Percentiles rank a stretch among this genome's conserved stretches.
Evolutionary conservation across 2,329 filamentous ascomycete species (phyloP).

Genomic region (Periconia sp.): DNA sequence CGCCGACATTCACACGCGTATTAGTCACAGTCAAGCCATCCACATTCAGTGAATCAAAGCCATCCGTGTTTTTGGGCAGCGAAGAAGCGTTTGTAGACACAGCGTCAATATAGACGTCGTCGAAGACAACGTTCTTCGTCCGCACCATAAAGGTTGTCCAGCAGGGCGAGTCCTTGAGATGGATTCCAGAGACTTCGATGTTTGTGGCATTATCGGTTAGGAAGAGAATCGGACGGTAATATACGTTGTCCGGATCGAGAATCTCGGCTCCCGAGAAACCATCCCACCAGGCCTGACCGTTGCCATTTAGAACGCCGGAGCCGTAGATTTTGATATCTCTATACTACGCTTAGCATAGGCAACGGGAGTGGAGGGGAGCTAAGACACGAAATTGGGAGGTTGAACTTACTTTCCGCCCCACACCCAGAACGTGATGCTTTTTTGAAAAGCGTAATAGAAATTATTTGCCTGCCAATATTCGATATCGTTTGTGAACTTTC

Average conservation of each 20-base stretch:
- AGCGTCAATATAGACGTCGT: conserved; percentile 61
- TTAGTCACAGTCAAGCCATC: conserved; percentile 55
- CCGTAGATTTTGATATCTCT: conserved; percentile 65
- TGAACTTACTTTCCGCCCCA: conserved; percentile 63
- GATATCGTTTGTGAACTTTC: conserved; percentile 54
- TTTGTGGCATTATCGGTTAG: conserved; percentile 67
- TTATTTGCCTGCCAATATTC: conserved; percentile 58
- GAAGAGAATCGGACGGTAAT: conserved; percentile 66
- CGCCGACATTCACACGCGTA: conserved; percentile 43
- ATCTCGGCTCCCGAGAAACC: conserved; percentile 55
- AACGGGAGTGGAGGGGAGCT: neutral
- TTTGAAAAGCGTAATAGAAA: conserved; percentile 59
- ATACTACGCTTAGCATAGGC: conserved; percentile 9
- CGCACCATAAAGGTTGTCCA: conserved; percentile 69
- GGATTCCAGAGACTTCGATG: conserved; percentile 63
- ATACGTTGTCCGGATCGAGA: conserved; percentile 60
- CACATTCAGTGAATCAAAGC: conserved; percentile 66
- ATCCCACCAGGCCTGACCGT: conserved; percentile 59
- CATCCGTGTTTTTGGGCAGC: conserved; percentile 66
- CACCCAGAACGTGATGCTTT: conserved; percentile 67
- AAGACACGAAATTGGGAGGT: neutral
- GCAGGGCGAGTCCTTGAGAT: conserved; percentile 66
- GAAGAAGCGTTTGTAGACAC: conserved; percentile 56
- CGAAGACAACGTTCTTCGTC: conserved; percentile 61
- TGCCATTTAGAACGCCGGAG: conserved; percentile 57